Evolutionary conservation across 2,329 filamentous ascomycete species (phyloP).

Genomic region (Cucurbitaria berberidis): DNA sequence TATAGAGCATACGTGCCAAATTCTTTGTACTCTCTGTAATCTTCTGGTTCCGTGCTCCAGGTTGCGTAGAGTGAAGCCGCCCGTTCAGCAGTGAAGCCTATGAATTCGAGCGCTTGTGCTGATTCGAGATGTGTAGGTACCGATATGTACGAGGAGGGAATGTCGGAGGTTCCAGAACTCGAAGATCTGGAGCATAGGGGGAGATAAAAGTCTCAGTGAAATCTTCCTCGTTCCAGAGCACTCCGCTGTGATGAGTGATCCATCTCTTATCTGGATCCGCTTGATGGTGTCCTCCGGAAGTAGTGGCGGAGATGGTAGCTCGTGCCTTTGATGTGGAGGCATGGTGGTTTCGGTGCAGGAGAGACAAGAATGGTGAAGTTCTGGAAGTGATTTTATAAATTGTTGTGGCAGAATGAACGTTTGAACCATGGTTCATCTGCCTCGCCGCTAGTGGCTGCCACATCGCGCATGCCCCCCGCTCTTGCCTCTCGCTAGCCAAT

Average conservation of each 20-base stretch:
- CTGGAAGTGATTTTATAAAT: too few species aligned
- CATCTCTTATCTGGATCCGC: neutral
- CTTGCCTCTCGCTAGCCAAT: neutral
- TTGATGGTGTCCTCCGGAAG: neutral
- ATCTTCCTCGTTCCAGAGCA: neutral
- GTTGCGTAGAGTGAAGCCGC: neutral
- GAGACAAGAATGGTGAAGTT: too few species aligned
- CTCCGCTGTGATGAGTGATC: neutral
- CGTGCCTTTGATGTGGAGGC: too few species aligned
- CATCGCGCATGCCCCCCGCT: constrained; percentile 1
- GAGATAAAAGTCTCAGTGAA: neutral
- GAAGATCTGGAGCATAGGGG: neutral
- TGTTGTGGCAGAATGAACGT: too few species aligned
- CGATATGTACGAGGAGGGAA: neutral
- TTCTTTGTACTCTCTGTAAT: neutral
- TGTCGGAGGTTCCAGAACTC: neutral
- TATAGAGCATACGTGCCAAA: neutral
- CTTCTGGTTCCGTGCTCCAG: neutral
- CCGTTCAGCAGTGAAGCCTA: neutral
- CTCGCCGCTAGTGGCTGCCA: constrained; percentile 8
- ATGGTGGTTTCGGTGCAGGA: too few species aligned
- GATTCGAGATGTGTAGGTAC: neutral
- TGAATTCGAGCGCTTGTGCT: neutral
- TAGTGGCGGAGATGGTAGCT: too few species aligned
- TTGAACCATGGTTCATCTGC: too few species aligned